A percentile compares a stretch with the other conserved stretches of the same genome.
Conservation (phyloP, 2,329 filamentous ascomycete genomes). For the Beauveria scarabaeidicola region DNA sequence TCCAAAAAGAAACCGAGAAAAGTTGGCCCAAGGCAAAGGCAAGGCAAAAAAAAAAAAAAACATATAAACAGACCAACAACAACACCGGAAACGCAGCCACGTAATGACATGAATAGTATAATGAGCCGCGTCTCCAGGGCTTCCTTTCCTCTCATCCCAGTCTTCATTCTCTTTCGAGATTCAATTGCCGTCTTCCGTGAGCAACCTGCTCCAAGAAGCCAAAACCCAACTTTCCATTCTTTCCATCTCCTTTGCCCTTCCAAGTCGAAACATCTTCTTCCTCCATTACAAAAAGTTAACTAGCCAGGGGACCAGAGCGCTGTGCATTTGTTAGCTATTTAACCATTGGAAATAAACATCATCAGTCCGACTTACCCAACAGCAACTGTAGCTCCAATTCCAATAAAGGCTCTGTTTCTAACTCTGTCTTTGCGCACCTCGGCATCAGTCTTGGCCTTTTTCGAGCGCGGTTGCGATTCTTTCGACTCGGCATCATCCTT, state of each 20-base stretch:
- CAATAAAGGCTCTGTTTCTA: constrained; percentile 74
- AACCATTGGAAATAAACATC: neutral
- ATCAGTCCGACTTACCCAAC: constrained; percentile 64
- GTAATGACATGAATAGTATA: constrained; percentile 10
- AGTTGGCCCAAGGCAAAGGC: constrained; percentile 4
- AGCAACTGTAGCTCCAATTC: constrained; percentile 77
- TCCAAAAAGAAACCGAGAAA: constrained; percentile 8
- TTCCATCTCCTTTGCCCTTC: neutral
- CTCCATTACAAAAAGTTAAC: constrained; percentile 38
- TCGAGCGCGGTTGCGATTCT: constrained; percentile 47
- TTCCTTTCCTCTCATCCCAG: neutral
- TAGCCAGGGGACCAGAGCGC: constrained; percentile 42
- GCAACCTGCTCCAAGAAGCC: neutral
- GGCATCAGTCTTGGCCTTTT: constrained; percentile 74
- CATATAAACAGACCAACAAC: neutral
- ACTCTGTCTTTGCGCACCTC: constrained; percentile 80
- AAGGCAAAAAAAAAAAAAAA: constrained; percentile 3
- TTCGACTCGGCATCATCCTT: constrained; percentile 22
- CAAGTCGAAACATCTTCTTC: neutral
- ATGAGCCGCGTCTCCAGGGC: neutral
- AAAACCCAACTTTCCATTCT: neutral
- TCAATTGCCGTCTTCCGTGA: neutral
- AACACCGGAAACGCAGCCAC: constrained; percentile 11
- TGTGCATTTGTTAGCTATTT: constrained; percentile 17
- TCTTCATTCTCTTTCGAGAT: neutral